phyloP scores from a whole-genome alignment of 2,329 filamentous ascomycete species.

The Diplodia mutila region DNA sequence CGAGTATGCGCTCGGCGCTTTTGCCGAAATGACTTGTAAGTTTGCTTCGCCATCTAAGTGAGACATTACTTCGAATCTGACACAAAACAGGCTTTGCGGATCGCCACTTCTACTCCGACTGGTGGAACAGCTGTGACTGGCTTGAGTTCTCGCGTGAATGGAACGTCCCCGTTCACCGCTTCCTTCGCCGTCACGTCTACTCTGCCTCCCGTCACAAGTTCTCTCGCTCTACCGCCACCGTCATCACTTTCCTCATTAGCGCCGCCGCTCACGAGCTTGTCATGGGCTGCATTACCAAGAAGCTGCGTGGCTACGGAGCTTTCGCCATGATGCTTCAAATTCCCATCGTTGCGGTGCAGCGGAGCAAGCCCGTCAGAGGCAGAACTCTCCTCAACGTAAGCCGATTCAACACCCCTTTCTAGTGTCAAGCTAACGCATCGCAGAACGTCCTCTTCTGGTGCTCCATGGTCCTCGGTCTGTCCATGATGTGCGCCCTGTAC shows the following conservation, averaged over 20 bases:
- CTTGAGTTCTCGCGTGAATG: conserved; percentile 95
- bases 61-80: conserved; percentile 27
- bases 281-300: conserved; percentile 98
- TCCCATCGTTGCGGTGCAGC: conserved; percentile 90
- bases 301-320: conserved; percentile 92
- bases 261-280: conserved; percentile 91
- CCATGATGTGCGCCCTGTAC: conserved; percentile 45
- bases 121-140: conserved; percentile 80
- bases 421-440: background rate
- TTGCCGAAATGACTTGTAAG: conserved; percentile 81
- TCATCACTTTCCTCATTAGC: conserved; percentile 89
- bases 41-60: conserved; percentile 23
- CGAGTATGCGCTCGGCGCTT: conserved; percentile 92
- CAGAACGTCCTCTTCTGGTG: conserved; percentile 86
- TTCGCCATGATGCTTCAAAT: conserved; percentile 95
- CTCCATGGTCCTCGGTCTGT: conserved; percentile 78
- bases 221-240: conserved; percentile 75
- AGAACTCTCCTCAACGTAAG: conserved; percentile 71
- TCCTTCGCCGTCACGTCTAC: conserved; percentile 93
- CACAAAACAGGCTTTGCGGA: conserved; percentile 71
- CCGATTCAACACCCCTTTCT: conserved; percentile 26
- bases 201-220: conserved; percentile 76
- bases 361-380: conserved; percentile 74
- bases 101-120: conserved; percentile 84
- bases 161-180: conserved; percentile 97